Conservation (phyloP, 2,329 filamentous ascomycete species). For the Pezicula rhizophila region DNA sequence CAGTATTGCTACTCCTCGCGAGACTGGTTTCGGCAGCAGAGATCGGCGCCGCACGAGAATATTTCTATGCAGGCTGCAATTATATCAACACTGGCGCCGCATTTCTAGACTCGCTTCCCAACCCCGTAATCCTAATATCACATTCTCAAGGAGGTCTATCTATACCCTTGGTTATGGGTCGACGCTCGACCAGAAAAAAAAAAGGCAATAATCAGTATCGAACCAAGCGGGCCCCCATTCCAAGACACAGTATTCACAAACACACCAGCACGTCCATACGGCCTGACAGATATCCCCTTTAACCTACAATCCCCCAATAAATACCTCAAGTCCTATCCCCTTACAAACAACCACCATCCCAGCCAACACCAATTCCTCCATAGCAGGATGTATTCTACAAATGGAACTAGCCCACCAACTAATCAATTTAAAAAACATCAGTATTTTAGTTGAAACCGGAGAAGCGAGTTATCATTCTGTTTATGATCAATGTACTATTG, state of each 20-base stretch:
- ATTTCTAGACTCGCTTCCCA: conserved; percentile 16
- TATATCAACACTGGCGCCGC: conserved; percentile 28
- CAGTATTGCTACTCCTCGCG: background rate
- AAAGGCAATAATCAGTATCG: conserved; percentile 36
- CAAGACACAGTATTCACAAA: conserved; percentile 32
- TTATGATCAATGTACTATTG: conserved; percentile 39
- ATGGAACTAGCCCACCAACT: conserved; percentile 29
- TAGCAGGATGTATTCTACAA: conserved; percentile 29
- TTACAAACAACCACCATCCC: conserved; percentile 27
- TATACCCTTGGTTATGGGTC: conserved; percentile 35
- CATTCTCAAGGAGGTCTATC: conserved; percentile 39
- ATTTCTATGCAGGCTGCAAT: conserved; percentile 22
- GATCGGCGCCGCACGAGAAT: conserved; percentile 6
- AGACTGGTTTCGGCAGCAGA: background rate
- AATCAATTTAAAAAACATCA: conserved; percentile 29
- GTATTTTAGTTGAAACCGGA: conserved; percentile 34
- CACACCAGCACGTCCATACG: conserved; percentile 32
- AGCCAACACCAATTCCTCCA: conserved; percentile 12
- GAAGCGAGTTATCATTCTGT: conserved; percentile 38
- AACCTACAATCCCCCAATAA: conserved; percentile 37
- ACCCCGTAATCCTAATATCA: conserved; percentile 17
- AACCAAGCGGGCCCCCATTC: conserved; percentile 43
- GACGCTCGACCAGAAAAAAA: conserved; percentile 36
- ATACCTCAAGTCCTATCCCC: conserved; percentile 30
- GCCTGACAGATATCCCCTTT: conserved; percentile 42